Percentiles rank a stretch among this genome's conserved stretches.
These are phyloP conservation scores for Fomitiporia mediterranea DNA, from an alignment of 1,284 basidiomycete genomes.

Conservation along the genomic window DNA sequence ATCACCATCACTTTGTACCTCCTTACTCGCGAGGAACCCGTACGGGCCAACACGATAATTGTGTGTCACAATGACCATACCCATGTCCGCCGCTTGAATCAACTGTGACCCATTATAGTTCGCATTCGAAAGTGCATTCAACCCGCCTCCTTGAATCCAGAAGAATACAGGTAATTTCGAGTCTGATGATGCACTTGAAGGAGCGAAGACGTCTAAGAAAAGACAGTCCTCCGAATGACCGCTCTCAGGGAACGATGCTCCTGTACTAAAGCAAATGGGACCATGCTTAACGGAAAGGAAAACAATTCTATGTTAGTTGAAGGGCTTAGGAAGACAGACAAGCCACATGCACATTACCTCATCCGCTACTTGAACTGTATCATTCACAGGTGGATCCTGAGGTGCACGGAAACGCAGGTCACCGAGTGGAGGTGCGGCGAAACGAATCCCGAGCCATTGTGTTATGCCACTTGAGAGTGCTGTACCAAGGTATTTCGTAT, in stretches of 20 bases:
- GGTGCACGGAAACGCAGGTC: conserved; percentile 27
- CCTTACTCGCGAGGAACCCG: conserved; percentile 40
- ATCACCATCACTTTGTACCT: conserved; percentile 35
- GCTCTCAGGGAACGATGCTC: conserved; percentile 6
- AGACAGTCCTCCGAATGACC: conserved; percentile 34
- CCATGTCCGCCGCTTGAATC: conserved; percentile 46
- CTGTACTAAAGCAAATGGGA: conserved; percentile 14
- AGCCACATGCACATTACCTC: neutral
- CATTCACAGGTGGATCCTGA: conserved; percentile 21
- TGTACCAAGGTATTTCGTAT: conserved; percentile 22
- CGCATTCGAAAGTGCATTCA: conserved; percentile 8
- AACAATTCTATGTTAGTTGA: neutral
- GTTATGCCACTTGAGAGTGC: conserved; percentile 22
- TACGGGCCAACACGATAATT: conserved; percentile 43
- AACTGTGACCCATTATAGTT: conserved; percentile 15
- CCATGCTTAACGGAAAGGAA: conserved; percentile 9
- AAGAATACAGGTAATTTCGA: conserved; percentile 55
- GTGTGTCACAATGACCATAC: conserved; percentile 39
- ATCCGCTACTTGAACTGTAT: conserved; percentile 22
- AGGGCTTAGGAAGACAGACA: neutral
- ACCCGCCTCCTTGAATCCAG: conserved; percentile 62
- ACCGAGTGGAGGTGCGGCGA: conserved; percentile 28
- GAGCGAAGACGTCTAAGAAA: conserved; percentile 34
- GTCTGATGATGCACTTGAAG: conserved; percentile 23
- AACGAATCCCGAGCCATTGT: conserved; percentile 29